Conservation (phyloP, 495 filamentous ascomycete genomes). For the Physcia stellaris region DNA sequence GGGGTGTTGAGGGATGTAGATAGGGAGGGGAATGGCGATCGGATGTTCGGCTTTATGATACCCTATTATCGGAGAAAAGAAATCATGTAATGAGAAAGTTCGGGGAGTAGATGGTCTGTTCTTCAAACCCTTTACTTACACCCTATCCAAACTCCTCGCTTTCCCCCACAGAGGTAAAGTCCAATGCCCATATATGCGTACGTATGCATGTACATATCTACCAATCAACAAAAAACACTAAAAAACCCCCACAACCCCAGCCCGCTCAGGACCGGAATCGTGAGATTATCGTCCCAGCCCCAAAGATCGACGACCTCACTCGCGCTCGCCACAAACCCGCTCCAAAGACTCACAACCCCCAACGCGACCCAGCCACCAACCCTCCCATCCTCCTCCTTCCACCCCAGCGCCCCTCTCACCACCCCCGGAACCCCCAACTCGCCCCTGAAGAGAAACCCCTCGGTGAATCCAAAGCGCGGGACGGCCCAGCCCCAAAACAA, state of each 20-base stretch:
- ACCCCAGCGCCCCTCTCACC: slow-evolving; percentile 30
- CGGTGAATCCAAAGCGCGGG: slow-evolving; percentile 49
- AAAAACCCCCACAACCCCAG: slow-evolving; percentile 87
- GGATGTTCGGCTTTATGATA: too few relatives aligned
- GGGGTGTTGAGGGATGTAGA: too few relatives aligned
- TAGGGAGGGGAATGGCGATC: too few relatives aligned
- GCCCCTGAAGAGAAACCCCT: slow-evolving; percentile 73
- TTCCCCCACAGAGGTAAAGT: too few relatives aligned
- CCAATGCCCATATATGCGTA: slow-evolving; percentile 34
- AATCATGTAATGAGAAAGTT: too few relatives aligned
- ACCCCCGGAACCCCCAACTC: slow-evolving; percentile 46
- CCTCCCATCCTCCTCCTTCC: slow-evolving; percentile 30
- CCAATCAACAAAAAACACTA: slow-evolving; percentile 62
- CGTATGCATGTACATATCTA: slow-evolving; percentile 29
- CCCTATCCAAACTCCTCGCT: too few relatives aligned
- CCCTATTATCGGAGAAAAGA: too few relatives aligned
- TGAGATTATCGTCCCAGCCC: slow-evolving; percentile 92
- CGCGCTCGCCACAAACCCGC: slow-evolving; percentile 70
- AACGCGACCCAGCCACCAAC: slow-evolving; percentile 58
- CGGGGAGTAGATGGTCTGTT: too few relatives aligned
- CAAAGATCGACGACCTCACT: slow-evolving; percentile 88
- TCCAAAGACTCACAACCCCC: slow-evolving; percentile 74
- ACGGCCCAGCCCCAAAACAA: slow-evolving; percentile 81
- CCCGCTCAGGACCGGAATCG: slow-evolving; percentile 84
- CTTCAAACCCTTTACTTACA: too few relatives aligned